Evolutionary conservation across 257 asterid genomes (phyloP).

Genomic region (Schizonepeta tenuifolia): DNA sequence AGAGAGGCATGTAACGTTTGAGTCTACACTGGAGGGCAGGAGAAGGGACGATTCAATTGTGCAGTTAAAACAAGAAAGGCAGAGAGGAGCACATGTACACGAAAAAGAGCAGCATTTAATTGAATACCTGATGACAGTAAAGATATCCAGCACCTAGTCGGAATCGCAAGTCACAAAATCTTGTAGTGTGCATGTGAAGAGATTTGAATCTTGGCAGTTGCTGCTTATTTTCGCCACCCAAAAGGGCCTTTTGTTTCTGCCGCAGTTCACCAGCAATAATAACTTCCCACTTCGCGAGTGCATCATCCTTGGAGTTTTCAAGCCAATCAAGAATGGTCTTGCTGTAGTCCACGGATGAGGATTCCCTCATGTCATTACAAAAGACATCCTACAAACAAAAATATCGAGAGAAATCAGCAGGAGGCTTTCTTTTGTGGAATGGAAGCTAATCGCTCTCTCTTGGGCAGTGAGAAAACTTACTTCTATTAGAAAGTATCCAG

Average conservation of each 20-base stretch:
- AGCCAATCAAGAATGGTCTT: slow-evolving; percentile 84
- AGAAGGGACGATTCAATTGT: too few species aligned
- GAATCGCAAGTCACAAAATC: slow-evolving; percentile 76
- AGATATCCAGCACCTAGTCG: slow-evolving; percentile 90
- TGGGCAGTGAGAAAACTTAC: slow-evolving; percentile 42
- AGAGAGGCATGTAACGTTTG: too few species aligned
- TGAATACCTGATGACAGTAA: slow-evolving; percentile 83
- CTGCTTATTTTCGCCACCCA: slow-evolving; percentile 49
- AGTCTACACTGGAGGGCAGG: too few species aligned
- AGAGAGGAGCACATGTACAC: neutral
- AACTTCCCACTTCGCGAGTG: slow-evolving; percentile 84
- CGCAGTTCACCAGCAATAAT: slow-evolving; percentile 69
- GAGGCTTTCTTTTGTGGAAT: neutral
- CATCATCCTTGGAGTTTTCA: slow-evolving; percentile 63
- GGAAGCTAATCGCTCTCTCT: slow-evolving; percentile 17
- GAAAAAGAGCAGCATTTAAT: slow-evolving; percentile 15
- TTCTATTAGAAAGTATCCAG: slow-evolving; percentile 92
- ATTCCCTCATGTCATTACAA: slow-evolving; percentile 72
- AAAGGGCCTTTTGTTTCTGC: slow-evolving; percentile 66
- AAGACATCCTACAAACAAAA: slow-evolving; percentile 64
- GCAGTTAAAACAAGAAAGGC: neutral
- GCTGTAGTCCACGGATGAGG: slow-evolving; percentile 71
- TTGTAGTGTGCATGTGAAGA: slow-evolving; percentile 59
- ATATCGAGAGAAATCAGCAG: slow-evolving; percentile 24
- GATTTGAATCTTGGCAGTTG: slow-evolving; percentile 67